Percentiles rank a stretch among this genome's conserved stretches.
Conservation (phyloP, 179 eudicot species). For the Silene noctiflora region DNA sequence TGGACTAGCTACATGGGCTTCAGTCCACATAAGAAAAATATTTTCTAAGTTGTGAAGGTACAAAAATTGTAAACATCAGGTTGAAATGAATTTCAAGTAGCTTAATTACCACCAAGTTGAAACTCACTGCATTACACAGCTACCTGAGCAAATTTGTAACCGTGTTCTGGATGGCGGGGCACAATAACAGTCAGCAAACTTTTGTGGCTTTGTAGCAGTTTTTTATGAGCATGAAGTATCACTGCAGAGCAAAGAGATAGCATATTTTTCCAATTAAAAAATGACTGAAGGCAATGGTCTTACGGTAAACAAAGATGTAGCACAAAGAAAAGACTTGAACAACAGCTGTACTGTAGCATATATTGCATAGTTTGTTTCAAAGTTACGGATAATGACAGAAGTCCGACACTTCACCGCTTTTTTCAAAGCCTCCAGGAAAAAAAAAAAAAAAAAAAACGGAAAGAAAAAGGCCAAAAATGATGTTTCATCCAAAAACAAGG, state of each 20-base stretch:
- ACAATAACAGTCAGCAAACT: slow-evolving; percentile 60
- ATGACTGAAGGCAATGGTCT: neutral
- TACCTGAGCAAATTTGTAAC: slow-evolving; percentile 60
- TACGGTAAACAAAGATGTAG: neutral
- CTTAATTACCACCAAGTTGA: slow-evolving; percentile 14
- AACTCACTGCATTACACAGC: slow-evolving; percentile 15
- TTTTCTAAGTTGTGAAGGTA: neutral
- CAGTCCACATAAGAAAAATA: neutral
- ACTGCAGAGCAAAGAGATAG: slow-evolving; percentile 45
- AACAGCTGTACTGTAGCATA: neutral
- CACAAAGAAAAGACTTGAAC: neutral
- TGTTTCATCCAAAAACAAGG: too few relatives aligned
- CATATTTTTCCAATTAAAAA: slow-evolving; percentile 11
- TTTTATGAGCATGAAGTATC: slow-evolving; percentile 60
- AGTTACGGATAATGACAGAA: neutral
- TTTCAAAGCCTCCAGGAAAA: too few relatives aligned
- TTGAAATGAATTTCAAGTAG: neutral
- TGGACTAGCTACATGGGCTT: neutral
- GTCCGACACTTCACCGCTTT: too few relatives aligned
- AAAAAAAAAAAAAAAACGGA: too few relatives aligned
- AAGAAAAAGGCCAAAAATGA: too few relatives aligned
- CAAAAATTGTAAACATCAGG: neutral
- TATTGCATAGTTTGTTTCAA: neutral
- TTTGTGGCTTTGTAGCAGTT: slow-evolving; percentile 48
- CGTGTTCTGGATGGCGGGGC: slow-evolving; percentile 78